Conservation (phyloP, 2,329 filamentous ascomycete genomes). For the Parascedosporium putredinis region DNA sequence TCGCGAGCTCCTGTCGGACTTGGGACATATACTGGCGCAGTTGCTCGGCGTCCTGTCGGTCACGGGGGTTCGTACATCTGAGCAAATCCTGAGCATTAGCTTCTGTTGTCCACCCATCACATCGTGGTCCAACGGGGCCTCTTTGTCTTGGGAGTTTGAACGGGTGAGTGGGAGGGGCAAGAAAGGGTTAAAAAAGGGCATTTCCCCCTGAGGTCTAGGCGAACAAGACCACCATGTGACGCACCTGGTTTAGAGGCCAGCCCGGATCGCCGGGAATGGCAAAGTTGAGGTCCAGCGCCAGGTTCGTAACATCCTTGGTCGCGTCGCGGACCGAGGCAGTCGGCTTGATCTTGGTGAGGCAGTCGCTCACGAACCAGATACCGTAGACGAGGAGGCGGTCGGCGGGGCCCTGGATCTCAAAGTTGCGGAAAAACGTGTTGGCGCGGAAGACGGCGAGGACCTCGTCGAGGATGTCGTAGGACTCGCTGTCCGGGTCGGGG, state of each 20-base stretch:
- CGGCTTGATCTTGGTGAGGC: constrained; percentile 77
- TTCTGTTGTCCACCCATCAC: too few species aligned
- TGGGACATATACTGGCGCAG: constrained; percentile 85
- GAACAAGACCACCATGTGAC: too few species aligned
- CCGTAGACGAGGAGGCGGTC: constrained; percentile 94
- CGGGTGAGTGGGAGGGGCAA: too few species aligned
- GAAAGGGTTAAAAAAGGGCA: too few species aligned
- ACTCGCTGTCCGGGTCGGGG: constrained; percentile 77
- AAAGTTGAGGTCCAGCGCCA: constrained; percentile 88
- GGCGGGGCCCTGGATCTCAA: constrained; percentile 93
- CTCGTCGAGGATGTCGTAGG: constrained; percentile 95
- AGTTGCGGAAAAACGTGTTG: constrained; percentile 99
- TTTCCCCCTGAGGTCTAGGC: too few species aligned
- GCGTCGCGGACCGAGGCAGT: constrained; percentile 49
- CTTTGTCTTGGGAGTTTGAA: too few species aligned
- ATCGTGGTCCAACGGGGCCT: too few species aligned
- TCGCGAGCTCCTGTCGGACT: constrained; percentile 83
- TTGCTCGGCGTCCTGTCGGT: constrained; percentile 81
- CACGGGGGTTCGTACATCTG: constrained; percentile 80
- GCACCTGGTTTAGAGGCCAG: constrained; percentile 86
- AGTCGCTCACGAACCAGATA: constrained; percentile 89
- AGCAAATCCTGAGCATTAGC: background rate
- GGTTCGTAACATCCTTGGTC: constrained; percentile 72
- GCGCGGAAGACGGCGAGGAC: constrained; percentile 86
- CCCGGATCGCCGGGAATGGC: constrained; percentile 85